Conservation (phyloP, 2,329 filamentous ascomycete genomes). For the Pseudocercospora musae region DNA sequence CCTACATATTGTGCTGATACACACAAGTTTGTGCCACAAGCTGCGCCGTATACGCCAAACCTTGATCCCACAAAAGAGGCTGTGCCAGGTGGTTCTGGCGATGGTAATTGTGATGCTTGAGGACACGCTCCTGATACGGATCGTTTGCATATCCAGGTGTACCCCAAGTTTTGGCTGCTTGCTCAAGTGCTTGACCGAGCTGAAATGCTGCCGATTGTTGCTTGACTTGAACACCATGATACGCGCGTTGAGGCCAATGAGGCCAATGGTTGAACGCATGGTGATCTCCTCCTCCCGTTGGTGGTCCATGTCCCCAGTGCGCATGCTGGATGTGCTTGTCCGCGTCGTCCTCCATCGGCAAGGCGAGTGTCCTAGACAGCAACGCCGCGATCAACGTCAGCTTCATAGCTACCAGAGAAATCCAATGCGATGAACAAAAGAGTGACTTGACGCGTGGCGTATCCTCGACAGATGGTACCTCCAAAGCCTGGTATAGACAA, state of each 20-base stretch:
- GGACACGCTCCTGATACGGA: conserved; percentile 41
- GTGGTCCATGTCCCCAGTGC: neutral
- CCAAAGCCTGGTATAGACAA: neutral
- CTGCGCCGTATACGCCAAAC: conserved; percentile 62
- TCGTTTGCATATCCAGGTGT: conserved; percentile 1
- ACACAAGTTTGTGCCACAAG: conserved; percentile 63
- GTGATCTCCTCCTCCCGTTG: neutral
- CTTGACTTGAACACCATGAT: neutral
- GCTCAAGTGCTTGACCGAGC: neutral
- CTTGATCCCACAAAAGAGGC: conserved; percentile 62
- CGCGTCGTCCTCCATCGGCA: neutral
- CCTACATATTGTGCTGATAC: conserved; percentile 74
- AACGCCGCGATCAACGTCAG: conserved; percentile 5
- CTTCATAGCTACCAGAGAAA: conserved; percentile 2
- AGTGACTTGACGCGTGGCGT: neutral
- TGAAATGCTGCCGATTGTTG: neutral
- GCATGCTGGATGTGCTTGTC: neutral
- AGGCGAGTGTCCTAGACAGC: conserved; percentile 5
- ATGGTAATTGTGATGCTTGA: conserved; percentile 80
- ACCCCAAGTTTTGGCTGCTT: neutral
- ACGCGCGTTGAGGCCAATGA: neutral
- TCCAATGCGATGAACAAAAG: neutral
- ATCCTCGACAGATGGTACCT: neutral
- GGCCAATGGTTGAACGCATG: neutral
- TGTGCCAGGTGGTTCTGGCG: conserved; percentile 74